These are phyloP conservation scores for Yarrowia porcina DNA, from an alignment of 805 yeast genomes.

Conservation along the genomic window DNA sequence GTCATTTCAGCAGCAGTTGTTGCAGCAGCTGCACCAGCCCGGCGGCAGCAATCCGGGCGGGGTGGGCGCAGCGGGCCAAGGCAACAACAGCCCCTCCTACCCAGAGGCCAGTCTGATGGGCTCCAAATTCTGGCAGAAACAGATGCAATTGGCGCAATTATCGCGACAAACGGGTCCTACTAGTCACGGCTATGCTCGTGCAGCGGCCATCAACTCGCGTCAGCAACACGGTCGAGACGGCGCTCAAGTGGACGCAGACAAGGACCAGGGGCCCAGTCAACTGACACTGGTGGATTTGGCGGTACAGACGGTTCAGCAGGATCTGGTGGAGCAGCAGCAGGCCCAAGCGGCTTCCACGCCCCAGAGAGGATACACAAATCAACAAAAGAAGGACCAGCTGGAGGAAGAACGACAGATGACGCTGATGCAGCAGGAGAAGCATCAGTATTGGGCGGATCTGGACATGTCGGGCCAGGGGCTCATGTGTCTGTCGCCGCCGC, in stretches of 20 bases:
- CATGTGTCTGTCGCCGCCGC: constrained; percentile 60
- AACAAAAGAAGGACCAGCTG: constrained; percentile 38
- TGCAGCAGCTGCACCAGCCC: constrained; percentile 27
- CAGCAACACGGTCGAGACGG: constrained; percentile 17
- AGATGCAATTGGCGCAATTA: constrained; percentile 64
- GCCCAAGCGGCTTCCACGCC: constrained; percentile 12
- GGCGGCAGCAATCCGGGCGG: constrained; percentile 7
- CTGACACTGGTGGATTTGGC: constrained; percentile 42
- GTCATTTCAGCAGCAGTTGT: constrained; percentile 26
- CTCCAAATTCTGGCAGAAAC: constrained; percentile 69
- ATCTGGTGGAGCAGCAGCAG: constrained; percentile 27
- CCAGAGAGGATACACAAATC: constrained; percentile 32
- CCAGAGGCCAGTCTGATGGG: constrained; percentile 1
- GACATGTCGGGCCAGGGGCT: constrained; percentile 91
- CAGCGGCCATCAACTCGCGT: constrained; percentile 62
- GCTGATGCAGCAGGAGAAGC: constrained; percentile 43
- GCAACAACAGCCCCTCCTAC: constrained; percentile 27
- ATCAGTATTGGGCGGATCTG: constrained; percentile 90
- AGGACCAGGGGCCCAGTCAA: constrained; percentile 31
- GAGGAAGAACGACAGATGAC: constrained; percentile 43
- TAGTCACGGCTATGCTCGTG: constrained; percentile 81
- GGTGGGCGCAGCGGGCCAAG: not conserved
- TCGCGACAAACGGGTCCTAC: constrained; percentile 59
- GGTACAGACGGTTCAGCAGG: constrained; percentile 39
- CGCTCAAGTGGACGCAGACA: constrained; percentile 29